A percentile compares a stretch with the other conserved stretches of the same genome.
Conservation (phyloP, 257 asterid genomes). For the Solanum lycopersicoides region DNA sequence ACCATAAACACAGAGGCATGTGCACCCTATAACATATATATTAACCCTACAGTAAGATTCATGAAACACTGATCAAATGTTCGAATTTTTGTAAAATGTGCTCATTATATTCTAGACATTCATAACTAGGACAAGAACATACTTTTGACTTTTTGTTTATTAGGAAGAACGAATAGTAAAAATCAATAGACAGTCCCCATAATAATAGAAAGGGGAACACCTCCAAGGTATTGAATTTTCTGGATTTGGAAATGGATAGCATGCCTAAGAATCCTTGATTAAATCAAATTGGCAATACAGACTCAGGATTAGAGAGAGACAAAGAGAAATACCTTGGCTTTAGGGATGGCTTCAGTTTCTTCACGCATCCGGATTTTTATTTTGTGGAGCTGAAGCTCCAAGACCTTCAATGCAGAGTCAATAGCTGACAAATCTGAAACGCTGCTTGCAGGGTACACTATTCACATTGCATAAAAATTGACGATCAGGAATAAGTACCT, state of each 20-base stretch:
- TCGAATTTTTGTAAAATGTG: background rate
- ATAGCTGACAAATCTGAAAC: conserved; percentile 63
- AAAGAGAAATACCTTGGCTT: conserved; percentile 50
- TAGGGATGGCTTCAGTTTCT: conserved; percentile 80
- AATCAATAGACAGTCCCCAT: background rate
- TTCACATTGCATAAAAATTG: background rate
- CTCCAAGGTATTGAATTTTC: background rate
- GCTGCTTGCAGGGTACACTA: conserved; percentile 87
- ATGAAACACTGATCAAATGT: background rate
- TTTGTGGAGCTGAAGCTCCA: conserved; percentile 90
- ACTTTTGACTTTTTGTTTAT: background rate
- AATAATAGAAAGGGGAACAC: background rate
- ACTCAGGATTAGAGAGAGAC: background rate
- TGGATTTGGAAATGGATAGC: background rate
- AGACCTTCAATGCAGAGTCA: conserved; percentile 53
- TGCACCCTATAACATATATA: background rate
- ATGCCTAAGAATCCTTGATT: background rate
- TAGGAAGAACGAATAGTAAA: background rate
- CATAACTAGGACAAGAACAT: background rate
- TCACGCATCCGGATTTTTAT: conserved; percentile 67
- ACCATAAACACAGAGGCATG: background rate
- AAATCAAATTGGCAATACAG: background rate
- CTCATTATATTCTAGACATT: background rate
- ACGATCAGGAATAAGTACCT: background rate
- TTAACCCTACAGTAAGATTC: background rate